Base-by-base conservation (phyloP, 2,329 filamentous ascomycete species). In the Xylariaceae sp. region DNA sequence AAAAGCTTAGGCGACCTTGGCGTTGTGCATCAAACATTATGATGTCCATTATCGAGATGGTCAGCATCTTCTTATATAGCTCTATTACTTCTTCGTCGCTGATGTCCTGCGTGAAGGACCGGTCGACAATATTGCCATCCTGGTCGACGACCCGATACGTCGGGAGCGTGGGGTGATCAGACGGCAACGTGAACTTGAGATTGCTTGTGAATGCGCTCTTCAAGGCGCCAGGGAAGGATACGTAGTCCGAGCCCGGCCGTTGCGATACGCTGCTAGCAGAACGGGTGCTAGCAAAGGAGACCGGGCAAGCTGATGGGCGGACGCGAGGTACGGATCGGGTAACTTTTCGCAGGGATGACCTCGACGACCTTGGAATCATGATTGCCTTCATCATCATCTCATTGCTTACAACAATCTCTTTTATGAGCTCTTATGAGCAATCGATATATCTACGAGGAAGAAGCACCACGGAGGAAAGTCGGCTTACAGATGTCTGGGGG, bases 1-100 rank as follows among this genome's bases (percentile, higher is more conserved):
- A 99, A 73, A 99, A 99, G 70, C 87, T 92, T 52, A 96, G 74
- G 18, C 90, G 84, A n/a, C 92, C 92, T 72, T 99, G 94, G 43
- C 94, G 80, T 72, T 99, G 94, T 0, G 94, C 92, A 67, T 99
- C 94, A 67, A 96, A 96, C 92, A 97, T 97, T 69, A 97, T 88
- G 51, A 95, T 72, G 68, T 99, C 94, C 90, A 99, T 94, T 62
- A 97, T 88, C 52, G 87, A 84, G 9, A 86, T 76, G 34, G 77
- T 80, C 9, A 87, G 65, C 85, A 88, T 87, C 63, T 85, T 81
- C 55, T 74, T 78, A 70, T 86, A 86, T 48, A 85, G 71, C 66
- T 82, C 80, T 51, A 83, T 66, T 12, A 84, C 74, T 59, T 79
- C 73, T 47, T 80, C 77, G 49, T 94, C 84, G 39, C 79, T 77